phyloP scores from a whole-genome alignment of 768 basidiomycete genomes.

The Naganishia friedmannii region DNA sequence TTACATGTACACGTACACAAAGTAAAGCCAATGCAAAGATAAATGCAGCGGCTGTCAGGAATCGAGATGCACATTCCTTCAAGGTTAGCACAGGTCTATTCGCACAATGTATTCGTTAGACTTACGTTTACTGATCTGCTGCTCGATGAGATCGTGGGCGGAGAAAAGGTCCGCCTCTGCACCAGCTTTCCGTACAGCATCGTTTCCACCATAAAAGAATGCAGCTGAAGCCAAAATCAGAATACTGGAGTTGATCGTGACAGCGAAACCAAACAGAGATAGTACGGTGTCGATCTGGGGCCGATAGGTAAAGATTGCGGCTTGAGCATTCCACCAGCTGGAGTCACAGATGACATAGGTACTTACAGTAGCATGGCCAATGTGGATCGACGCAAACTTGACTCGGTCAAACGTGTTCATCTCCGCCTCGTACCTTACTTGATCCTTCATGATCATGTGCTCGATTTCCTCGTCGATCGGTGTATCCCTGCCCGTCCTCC shows the following conservation, averaged over 20 bases:
- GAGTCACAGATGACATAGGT: not conserved
- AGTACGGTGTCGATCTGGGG: constrained; percentile 61
- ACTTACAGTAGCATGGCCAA: constrained; percentile 50
- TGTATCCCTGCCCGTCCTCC: constrained; percentile 10
- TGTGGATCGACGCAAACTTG: constrained; percentile 46
- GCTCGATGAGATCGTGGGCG: constrained; percentile 71
- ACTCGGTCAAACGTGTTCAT: constrained; percentile 49
- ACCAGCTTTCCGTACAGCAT: constrained; percentile 52
- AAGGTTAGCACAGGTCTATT: not conserved
- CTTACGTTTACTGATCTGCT: constrained; percentile 66
- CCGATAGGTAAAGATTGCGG: not conserved
- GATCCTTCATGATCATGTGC: constrained; percentile 24
- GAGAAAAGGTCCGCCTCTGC: constrained; percentile 74
- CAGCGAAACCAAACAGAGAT: constrained; percentile 73
- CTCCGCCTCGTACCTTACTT: constrained; percentile 40
- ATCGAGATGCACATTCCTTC: not conserved
- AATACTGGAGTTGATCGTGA: constrained; percentile 79
- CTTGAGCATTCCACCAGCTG: not conserved
- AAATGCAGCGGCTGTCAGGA: constrained; percentile 66
- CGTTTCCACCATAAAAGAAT: constrained; percentile 62
- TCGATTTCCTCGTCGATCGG: constrained; percentile 32
- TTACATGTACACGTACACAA: constrained; percentile 50
- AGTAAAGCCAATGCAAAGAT: constrained; percentile 84
- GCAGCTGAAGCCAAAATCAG: constrained; percentile 77
- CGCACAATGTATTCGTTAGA: not conserved